Evolutionary conservation across 169 alveolate genomes (phyloP).

Genomic region (Eimeria necatrix): DNA sequence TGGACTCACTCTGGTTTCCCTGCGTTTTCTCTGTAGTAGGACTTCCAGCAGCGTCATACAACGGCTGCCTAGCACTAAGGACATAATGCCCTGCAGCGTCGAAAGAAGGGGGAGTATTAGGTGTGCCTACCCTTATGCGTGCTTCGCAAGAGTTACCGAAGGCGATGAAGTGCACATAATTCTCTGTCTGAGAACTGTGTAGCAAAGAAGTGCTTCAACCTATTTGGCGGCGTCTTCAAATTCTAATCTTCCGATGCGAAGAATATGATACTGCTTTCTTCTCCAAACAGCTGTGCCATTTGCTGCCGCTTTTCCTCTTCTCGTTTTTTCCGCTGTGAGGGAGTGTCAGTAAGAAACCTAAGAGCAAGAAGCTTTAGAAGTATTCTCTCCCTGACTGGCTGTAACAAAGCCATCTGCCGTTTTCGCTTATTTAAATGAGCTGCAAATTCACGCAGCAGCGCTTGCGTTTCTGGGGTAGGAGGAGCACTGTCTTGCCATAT

Average conservation of each 20-base stretch:
- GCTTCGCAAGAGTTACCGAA: no score
- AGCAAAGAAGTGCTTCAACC: no score
- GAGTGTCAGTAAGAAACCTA: conserved; percentile 56
- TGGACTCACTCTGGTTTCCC: no score
- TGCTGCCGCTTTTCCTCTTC: background rate
- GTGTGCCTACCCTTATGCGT: no score
- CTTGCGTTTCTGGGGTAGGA: conserved; percentile 30
- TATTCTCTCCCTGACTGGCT: conserved; percentile 18
- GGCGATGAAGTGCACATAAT: no score
- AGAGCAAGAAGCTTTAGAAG: conserved; percentile 48
- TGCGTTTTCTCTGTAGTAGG: no score
- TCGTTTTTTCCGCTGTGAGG: conserved; percentile 28
- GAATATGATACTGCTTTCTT: conserved; percentile 64
- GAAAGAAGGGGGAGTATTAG: no score
- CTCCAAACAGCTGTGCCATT: conserved; percentile 58
- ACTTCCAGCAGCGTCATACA: no score
- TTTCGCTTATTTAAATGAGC: conserved; percentile 12
- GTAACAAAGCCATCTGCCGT: conserved; percentile 47
- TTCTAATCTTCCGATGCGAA: background rate
- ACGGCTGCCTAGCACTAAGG: no score
- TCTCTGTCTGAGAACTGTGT: no score
- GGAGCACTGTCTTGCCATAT: conserved; percentile 53
- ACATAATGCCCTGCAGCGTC: no score
- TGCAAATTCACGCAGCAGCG: conserved; percentile 59
- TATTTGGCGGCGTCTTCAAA: no score